Conservation (phyloP, 495 filamentous ascomycete species). For the Astrothelium subdiscretum region DNA sequence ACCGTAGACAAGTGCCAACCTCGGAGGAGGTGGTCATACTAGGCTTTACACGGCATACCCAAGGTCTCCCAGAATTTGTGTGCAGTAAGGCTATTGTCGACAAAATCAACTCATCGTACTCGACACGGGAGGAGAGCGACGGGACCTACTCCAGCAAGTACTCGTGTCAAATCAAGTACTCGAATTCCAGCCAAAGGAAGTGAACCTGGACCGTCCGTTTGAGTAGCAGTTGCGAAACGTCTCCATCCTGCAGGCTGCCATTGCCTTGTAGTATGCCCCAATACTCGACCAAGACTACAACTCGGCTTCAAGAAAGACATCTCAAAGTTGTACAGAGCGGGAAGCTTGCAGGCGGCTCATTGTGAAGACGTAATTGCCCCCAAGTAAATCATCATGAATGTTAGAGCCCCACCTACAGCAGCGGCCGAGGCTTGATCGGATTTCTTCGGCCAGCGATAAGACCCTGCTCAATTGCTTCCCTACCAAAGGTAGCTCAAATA, state of each 20-base stretch:
- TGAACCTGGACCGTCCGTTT: slow-evolving; percentile 4
- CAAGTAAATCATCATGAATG: background rate
- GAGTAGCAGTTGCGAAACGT: slow-evolving; percentile 11
- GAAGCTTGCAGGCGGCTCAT: background rate
- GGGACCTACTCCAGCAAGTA: slow-evolving; percentile 76
- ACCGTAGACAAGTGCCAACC: slow-evolving; percentile 8
- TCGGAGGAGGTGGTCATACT: slow-evolving; percentile 25
- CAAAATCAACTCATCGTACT: slow-evolving; percentile 16
- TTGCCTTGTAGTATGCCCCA: background rate
- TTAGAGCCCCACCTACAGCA: background rate
- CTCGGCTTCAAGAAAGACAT: background rate
- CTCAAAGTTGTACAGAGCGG: background rate
- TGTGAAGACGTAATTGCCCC: background rate
- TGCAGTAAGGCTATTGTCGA: slow-evolving; percentile 75
- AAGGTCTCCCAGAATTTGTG: slow-evolving; percentile 91
- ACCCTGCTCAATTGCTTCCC: background rate
- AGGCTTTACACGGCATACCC: slow-evolving; percentile 47
- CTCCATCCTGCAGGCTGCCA: background rate
- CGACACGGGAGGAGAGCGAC: background rate
- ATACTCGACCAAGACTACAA: background rate
- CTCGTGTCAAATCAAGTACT: slow-evolving; percentile 92
- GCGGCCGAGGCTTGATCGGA: background rate
- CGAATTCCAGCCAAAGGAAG: slow-evolving; percentile 72
- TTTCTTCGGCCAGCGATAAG: background rate
- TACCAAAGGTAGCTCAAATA: background rate